These are phyloP conservation scores for Acacia confusa DNA, from an alignment of 306 rosid species.

Conservation along the genomic window DNA sequence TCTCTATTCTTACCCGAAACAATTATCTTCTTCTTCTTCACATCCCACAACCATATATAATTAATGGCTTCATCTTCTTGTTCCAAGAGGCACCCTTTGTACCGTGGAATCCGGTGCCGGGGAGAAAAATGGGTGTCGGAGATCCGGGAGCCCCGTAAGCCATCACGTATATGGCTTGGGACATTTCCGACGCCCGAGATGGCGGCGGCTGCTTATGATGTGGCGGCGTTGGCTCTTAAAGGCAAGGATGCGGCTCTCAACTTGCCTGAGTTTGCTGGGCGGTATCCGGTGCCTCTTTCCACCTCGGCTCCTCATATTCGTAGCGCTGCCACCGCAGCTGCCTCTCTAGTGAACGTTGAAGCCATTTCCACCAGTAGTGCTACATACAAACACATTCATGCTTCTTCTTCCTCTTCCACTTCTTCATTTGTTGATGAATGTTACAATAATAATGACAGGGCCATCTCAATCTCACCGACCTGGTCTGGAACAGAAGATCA, in stretches of 20 bases:
- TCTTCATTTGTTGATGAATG: background rate
- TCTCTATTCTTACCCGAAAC: background rate
- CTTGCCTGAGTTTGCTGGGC: slow-evolving; percentile 43
- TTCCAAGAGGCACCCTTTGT: slow-evolving; percentile 59
- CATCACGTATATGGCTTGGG: slow-evolving; percentile 88
- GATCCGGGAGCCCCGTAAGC: slow-evolving; percentile 84
- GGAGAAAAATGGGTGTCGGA: slow-evolving; percentile 92
- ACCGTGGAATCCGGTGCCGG: slow-evolving; percentile 72
- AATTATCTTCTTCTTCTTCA: background rate
- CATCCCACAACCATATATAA: background rate
- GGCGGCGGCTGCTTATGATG: slow-evolving; percentile 94
- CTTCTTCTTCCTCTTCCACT: background rate
- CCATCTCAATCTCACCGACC: background rate
- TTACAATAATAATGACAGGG: background rate
- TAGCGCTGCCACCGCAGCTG: slow-evolving; percentile 58
- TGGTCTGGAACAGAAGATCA: slow-evolving; percentile 13
- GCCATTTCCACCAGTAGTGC: background rate
- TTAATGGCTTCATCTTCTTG: slow-evolving; percentile 54
- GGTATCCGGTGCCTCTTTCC: slow-evolving; percentile 63
- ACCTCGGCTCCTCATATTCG: slow-evolving; percentile 64
- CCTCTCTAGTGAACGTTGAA: slow-evolving; percentile 36
- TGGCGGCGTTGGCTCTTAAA: slow-evolving; percentile 74
- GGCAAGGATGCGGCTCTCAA: slow-evolving; percentile 62
- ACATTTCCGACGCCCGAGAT: slow-evolving; percentile 74
- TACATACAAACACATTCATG: background rate